These are phyloP conservation scores for Botrytis elliptica DNA, from an alignment of 2,329 filamentous ascomycete species.

Conservation along the genomic window DNA sequence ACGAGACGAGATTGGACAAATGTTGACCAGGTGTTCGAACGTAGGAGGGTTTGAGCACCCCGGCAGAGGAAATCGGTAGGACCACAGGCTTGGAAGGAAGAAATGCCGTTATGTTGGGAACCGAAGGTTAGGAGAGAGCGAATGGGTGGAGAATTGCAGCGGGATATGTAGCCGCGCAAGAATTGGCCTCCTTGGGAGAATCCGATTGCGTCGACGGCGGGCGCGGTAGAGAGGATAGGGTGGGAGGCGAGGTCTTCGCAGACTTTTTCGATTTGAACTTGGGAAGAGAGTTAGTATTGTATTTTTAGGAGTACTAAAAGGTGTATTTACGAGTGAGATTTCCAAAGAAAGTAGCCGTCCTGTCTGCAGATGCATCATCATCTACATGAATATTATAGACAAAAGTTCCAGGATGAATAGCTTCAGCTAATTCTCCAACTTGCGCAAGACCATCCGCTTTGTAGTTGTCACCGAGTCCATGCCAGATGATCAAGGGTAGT, in stretches of 20 bases:
- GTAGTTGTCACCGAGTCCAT: slow-evolving; percentile 76
- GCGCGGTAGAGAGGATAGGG: slow-evolving; percentile 76
- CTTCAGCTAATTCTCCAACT: slow-evolving; percentile 69
- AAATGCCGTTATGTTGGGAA: slow-evolving; percentile 77
- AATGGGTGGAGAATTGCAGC: slow-evolving; percentile 67
- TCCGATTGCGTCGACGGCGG: slow-evolving; percentile 84
- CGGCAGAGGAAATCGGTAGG: slow-evolving; percentile 76
- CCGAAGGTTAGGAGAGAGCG: slow-evolving; percentile 68
- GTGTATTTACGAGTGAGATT: slow-evolving; percentile 60
- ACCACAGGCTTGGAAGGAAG: slow-evolving; percentile 73
- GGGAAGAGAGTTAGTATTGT: background rate
- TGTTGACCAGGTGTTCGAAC: slow-evolving; percentile 74
- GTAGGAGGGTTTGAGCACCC: slow-evolving; percentile 73
- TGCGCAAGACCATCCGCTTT: slow-evolving; percentile 70
- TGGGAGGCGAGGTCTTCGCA: slow-evolving; percentile 75
- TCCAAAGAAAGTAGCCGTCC: slow-evolving; percentile 83
- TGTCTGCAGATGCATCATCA: slow-evolving; percentile 63
- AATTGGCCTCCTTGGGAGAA: slow-evolving; percentile 97
- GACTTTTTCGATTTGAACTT: slow-evolving; percentile 66
- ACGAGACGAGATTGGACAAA: slow-evolving; percentile 80
- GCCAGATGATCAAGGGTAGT: slow-evolving; percentile 91
- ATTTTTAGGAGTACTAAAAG: fast-evolving
- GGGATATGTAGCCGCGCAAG: slow-evolving; percentile 84
- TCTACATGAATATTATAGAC: slow-evolving; percentile 76
- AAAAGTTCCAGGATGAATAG: slow-evolving; percentile 76